Conservation (phyloP, 129 eudicot species). For the Cynara cardunculus region DNA sequence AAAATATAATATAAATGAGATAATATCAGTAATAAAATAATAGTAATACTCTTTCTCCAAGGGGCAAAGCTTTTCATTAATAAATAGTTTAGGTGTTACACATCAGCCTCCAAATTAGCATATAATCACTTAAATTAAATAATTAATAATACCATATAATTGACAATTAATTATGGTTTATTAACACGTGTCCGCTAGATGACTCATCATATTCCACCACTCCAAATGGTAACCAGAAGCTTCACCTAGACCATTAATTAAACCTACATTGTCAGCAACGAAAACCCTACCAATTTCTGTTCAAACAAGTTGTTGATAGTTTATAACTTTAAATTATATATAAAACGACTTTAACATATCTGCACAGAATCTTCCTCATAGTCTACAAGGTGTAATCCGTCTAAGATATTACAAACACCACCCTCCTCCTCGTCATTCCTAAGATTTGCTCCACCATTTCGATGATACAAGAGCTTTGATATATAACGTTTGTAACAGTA, state of each 20-base stretch:
- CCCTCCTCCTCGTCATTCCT: no score
- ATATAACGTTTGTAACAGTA: no score
- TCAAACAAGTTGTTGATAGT: no score
- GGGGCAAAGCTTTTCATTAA: conserved; percentile 31
- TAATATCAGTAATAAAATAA: conserved; percentile 14
- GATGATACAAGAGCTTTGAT: no score
- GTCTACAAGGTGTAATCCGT: no score
- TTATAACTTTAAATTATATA: no score
- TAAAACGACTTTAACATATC: no score
- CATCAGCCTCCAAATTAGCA: conserved; percentile 32
- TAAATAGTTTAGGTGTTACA: conserved; percentile 31
- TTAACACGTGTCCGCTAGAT: conserved; percentile 53
- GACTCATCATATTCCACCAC: conserved; percentile 48
- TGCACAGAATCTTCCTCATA: no score
- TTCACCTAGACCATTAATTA: conserved; percentile 28
- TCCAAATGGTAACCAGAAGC: conserved; percentile 44
- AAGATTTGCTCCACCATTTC: no score
- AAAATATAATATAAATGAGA: not conserved
- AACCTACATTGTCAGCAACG: not conserved
- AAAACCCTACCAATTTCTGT: no score
- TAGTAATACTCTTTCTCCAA: conserved; percentile 28
- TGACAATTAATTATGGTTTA: conserved; percentile 8
- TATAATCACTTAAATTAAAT: conserved; percentile 34
- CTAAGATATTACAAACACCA: no score
- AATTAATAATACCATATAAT: conserved; percentile 25